Evolutionary conservation across 106 monocot species (phyloP).

Genomic region (Posidonia australis): DNA sequence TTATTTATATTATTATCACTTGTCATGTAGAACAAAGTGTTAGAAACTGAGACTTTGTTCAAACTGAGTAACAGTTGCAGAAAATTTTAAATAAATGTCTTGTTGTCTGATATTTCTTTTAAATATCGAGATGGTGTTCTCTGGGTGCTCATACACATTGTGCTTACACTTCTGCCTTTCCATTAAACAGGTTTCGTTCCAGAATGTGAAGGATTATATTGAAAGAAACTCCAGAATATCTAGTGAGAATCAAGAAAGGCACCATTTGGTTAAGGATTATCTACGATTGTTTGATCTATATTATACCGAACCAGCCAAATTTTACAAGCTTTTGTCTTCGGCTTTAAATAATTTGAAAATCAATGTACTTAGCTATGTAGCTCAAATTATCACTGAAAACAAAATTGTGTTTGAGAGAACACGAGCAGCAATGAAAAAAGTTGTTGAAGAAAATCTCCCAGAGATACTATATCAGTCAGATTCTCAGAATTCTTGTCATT

Average conservation of each 20-base stretch:
- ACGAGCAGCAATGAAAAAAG: constrained; percentile 23
- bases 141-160: neutral
- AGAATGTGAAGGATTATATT: constrained; percentile 32
- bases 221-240: constrained; percentile 26
- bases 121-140: neutral
- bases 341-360: constrained; percentile 33
- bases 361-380: constrained; percentile 29
- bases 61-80: too few species aligned
- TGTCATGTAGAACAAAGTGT: too few species aligned
- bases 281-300: constrained; percentile 29
- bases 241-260: constrained; percentile 2
- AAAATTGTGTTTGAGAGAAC: constrained; percentile 28
- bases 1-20: too few species aligned
- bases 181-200: constrained; percentile 26
- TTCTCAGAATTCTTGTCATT: constrained; percentile 1
- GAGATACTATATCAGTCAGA: constrained; percentile 10
- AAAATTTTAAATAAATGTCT: too few species aligned
- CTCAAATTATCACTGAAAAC: constrained; percentile 22
- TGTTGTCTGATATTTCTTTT: neutral
- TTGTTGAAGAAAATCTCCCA: constrained; percentile 34
- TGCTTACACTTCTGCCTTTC: neutral
- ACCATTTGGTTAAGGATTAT: constrained; percentile 40
- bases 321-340: constrained; percentile 24
- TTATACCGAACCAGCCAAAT: constrained; percentile 6
- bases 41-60: too few species aligned